A percentile compares a stretch with the other conserved stretches of the same genome.
phyloP scores from a whole-genome alignment of 2,329 filamentous ascomycete species.

The Colletotrichum agaves region DNA sequence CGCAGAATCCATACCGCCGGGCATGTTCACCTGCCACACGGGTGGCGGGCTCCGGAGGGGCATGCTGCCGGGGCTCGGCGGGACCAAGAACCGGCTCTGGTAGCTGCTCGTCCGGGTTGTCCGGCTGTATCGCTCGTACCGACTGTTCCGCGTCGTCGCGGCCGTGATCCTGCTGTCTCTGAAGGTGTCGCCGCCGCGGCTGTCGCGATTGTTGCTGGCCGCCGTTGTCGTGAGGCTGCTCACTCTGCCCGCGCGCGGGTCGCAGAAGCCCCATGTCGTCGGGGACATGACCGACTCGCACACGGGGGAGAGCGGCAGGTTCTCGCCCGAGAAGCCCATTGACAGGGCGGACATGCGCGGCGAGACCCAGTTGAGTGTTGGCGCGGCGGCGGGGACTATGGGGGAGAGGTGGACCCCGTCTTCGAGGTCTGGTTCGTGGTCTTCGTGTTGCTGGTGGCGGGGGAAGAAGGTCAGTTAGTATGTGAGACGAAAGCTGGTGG shows the following conservation, averaged over 20 bases:
- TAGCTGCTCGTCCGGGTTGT: constrained; percentile 21
- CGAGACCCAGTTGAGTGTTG: constrained; percentile 31
- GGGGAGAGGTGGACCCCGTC: constrained; percentile 17
- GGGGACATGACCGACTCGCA: constrained; percentile 14
- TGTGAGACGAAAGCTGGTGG: too few relatives aligned
- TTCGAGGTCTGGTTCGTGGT: constrained; percentile 17
- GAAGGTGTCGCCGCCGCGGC: neutral
- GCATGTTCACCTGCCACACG: constrained; percentile 16
- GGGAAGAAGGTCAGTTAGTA: neutral
- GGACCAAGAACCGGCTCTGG: constrained; percentile 23
- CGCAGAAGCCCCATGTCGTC: neutral
- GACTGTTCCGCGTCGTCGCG: constrained; percentile 8
- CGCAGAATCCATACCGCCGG: constrained; percentile 14
- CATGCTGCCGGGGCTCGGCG: neutral
- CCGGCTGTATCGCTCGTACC: constrained; percentile 18
- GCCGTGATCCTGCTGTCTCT: constrained; percentile 7
- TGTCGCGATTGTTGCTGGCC: neutral
- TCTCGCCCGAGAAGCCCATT: constrained; percentile 25
- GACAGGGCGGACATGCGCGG: constrained; percentile 36
- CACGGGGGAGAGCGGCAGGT: neutral
- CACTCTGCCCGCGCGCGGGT: neutral
- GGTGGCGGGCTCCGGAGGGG: constrained; percentile 21
- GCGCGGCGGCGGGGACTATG: constrained; percentile 1
- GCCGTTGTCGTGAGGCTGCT: neutral
- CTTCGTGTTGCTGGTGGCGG: neutral